Percentiles rank a stretch among this genome's conserved stretches.
Evolutionary conservation across 177 flowering plant genomes (phyloP).

Genomic region (Telopea speciosissima): DNA sequence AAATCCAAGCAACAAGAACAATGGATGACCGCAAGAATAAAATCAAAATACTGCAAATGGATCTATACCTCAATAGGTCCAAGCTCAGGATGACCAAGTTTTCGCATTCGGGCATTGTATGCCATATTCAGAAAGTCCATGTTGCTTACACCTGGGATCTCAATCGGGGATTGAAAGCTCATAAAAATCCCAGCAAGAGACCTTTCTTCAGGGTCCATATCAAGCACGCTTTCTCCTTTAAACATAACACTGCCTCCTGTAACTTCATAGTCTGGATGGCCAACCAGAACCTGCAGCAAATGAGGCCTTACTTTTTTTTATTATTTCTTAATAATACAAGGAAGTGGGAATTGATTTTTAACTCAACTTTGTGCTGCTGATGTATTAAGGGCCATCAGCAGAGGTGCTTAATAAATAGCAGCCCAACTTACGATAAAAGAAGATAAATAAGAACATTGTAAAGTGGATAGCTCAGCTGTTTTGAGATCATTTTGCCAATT

Average conservation of each 20-base stretch:
- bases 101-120: conserved; percentile 72
- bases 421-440: too few relatives aligned
- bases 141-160: conserved; percentile 91
- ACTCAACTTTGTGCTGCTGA: too few relatives aligned
- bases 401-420: too few relatives aligned
- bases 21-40: not conserved
- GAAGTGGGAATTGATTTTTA: not conserved
- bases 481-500: not conserved
- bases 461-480: not conserved
- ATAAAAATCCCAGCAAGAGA: conserved; percentile 90
- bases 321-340: not conserved
- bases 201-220: conserved; percentile 88
- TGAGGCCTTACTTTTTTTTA: not conserved
- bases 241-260: conserved; percentile 69
- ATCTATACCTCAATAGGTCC: conserved; percentile 74
- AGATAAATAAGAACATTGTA: not conserved
- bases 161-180: conserved; percentile 97
- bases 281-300: conserved; percentile 79
- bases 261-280: conserved; percentile 98
- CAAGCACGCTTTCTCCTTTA: conserved; percentile 80
- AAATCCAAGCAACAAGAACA: not conserved
- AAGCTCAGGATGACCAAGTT: conserved; percentile 72
- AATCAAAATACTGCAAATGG: not conserved
- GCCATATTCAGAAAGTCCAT: conserved; percentile 83
- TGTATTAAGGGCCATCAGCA: too few relatives aligned